These are phyloP conservation scores for Anethum foeniculum DNA, from an alignment of 140 eudicot genomes.

Conservation along the genomic window DNA sequence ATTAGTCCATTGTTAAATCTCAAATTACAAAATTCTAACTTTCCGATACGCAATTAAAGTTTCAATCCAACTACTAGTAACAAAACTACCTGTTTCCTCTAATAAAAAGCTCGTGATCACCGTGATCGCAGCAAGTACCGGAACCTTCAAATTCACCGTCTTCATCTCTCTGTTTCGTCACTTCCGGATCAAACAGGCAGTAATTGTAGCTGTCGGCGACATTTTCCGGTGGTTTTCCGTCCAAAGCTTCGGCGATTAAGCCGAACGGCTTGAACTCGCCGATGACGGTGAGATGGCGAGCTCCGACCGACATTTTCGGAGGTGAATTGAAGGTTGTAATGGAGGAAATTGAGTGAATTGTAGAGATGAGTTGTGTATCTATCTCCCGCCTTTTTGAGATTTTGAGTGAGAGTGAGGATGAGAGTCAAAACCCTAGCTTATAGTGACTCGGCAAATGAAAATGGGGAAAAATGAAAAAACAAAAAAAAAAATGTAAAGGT, in stretches of 20 bases:
- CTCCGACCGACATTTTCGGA: slow-evolving; percentile 51
- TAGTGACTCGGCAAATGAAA: neutral
- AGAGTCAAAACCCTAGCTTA: slow-evolving; percentile 12
- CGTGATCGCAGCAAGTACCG: slow-evolving; percentile 33
- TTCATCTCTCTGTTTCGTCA: slow-evolving; percentile 55
- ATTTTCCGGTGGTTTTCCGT: slow-evolving; percentile 61
- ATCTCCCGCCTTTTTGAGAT: slow-evolving; percentile 24
- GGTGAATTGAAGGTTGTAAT: slow-evolving; percentile 18
- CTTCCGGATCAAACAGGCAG: slow-evolving; percentile 65
- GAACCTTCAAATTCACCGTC: slow-evolving; percentile 29
- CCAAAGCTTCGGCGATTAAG: slow-evolving; percentile 74
- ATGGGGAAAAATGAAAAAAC: neutral
- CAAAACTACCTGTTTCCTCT: slow-evolving; percentile 68
- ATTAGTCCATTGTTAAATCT: neutral
- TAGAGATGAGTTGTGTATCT: neutral
- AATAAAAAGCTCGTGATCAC: slow-evolving; percentile 80
- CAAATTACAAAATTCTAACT: neutral
- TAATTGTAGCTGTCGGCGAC: slow-evolving; percentile 45
- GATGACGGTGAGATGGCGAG: slow-evolving; percentile 64
- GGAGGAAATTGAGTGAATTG: slow-evolving; percentile 3
- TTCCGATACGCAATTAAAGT: neutral
- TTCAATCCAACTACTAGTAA: neutral
- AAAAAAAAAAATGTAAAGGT: too few species aligned
- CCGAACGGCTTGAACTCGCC: slow-evolving; percentile 92
- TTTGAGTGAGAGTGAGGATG: neutral